phyloP scores from a whole-genome alignment of 2,329 filamentous ascomycete species.

The Magnaporthiopsis rhizophila region DNA sequence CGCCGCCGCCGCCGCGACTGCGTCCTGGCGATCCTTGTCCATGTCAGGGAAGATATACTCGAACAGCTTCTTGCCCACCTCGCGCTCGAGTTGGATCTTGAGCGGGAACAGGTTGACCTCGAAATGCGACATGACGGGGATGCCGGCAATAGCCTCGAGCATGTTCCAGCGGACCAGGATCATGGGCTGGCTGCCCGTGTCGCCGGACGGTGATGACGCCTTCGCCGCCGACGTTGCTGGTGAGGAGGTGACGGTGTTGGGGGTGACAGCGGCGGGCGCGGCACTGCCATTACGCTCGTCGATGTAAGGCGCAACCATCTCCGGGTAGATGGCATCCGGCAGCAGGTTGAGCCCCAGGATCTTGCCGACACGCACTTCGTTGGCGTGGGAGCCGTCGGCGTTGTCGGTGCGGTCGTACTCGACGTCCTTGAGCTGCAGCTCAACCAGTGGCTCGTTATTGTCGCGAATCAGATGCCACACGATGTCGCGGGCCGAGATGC shows the following conservation, averaged over 20 bases:
- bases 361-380: conserved; percentile 79
- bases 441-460: conserved; percentile 77
- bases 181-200: conserved; percentile 60
- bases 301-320: conserved; percentile 87
- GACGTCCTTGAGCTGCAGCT: conserved; percentile 85
- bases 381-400: conserved; percentile 92
- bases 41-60: conserved; percentile 95
- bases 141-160: conserved; percentile 95
- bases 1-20: conserved; percentile 1
- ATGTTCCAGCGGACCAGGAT: conserved; percentile 95
- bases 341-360: conserved; percentile 86
- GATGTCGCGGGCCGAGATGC: conserved; percentile 88
- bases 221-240: neutral
- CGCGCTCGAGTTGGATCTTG: conserved; percentile 86
- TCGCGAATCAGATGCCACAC: conserved; percentile 95
- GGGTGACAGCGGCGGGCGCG: conserved; percentile 19
- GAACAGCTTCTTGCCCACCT: conserved; percentile 86
- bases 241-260: neutral
- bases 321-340: conserved; percentile 83
- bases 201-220: conserved; percentile 13
- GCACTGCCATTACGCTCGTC: conserved; percentile 52
- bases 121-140: conserved; percentile 94
- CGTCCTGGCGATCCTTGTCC: conserved; percentile 39
- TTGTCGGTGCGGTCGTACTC: conserved; percentile 95
- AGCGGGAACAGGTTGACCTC: conserved; percentile 90